Percentiles rank a stretch among this genome's conserved stretches.
These are phyloP conservation scores for Schoenoplectus triqueter DNA, from an alignment of 202 grass and related monocot genomes.

Conservation along the genomic window DNA sequence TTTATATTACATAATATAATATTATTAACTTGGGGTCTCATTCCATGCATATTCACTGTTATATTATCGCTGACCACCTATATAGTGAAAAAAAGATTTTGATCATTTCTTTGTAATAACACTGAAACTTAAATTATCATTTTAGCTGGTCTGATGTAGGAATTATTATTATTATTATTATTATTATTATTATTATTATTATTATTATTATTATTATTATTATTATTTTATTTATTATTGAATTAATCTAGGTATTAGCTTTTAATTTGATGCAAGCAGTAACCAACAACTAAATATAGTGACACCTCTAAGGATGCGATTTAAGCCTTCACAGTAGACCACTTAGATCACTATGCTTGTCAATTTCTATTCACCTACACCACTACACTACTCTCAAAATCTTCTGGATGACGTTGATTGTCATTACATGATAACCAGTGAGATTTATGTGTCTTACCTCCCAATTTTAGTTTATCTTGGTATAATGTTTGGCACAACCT, in stretches of 20 bases:
- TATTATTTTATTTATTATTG: too few relatives aligned
- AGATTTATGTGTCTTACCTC: not conserved
- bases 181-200: not conserved
- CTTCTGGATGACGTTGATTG: not conserved
- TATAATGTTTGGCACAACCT: not conserved
- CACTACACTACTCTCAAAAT: not conserved
- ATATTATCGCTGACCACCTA: not conserved
- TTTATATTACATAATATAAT: not conserved
- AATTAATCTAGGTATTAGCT: not conserved
- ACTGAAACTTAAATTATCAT: constrained; percentile 22
- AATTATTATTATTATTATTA: not conserved
- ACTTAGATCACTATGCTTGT: not conserved
- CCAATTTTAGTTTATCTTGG: not conserved
- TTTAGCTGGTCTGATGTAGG: not conserved
- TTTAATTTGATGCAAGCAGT: not conserved
- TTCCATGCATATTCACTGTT: not conserved
- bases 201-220: not conserved
- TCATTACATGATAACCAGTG: not conserved
- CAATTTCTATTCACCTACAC: constrained; percentile 7
- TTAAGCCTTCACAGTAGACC: not conserved
- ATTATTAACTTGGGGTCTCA: too few relatives aligned
- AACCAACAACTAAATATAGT: not conserved
- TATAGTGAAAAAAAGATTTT: not conserved
- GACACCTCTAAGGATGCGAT: not conserved
- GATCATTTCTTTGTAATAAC: not conserved